Conservation (phyloP, 345 rosid genomes). For the Chamaenerion angustifolium region DNA sequence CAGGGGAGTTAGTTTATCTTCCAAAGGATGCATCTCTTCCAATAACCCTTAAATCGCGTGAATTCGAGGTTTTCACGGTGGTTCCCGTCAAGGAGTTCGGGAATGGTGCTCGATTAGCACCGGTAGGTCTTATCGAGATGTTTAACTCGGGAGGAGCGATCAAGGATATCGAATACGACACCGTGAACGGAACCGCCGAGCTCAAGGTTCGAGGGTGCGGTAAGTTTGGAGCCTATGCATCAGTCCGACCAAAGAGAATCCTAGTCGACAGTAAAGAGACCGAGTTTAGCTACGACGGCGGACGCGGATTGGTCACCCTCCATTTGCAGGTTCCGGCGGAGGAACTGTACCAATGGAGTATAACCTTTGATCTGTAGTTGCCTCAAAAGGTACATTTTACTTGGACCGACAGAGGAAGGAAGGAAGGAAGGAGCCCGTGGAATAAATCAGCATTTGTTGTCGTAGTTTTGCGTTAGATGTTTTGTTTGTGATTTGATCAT, state of each 20-base stretch:
- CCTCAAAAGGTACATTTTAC: too few relatives aligned
- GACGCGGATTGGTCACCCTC: slow-evolving; percentile 27
- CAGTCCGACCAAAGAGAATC: slow-evolving; percentile 26
- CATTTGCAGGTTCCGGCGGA: slow-evolving; percentile 23
- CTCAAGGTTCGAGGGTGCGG: slow-evolving; percentile 40
- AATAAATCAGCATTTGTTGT: too few relatives aligned
- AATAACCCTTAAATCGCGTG: slow-evolving; percentile 37
- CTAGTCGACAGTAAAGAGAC: slow-evolving; percentile 21
- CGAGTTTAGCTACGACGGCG: slow-evolving; percentile 24
- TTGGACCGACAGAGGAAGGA: neutral
- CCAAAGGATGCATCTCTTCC: slow-evolving; percentile 44
- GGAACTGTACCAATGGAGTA: slow-evolving; percentile 45
- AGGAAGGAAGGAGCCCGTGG: too few relatives aligned
- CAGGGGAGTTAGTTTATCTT: slow-evolving; percentile 47
- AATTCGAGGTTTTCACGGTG: slow-evolving; percentile 46
- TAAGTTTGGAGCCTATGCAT: slow-evolving; percentile 34
- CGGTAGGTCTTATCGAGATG: slow-evolving; percentile 41
- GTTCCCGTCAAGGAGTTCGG: slow-evolving; percentile 34
- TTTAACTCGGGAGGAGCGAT: slow-evolving; percentile 55
- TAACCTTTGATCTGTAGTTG: slow-evolving; percentile 14
- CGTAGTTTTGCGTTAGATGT: too few relatives aligned
- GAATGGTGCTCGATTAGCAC: slow-evolving; percentile 26
- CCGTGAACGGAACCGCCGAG: slow-evolving; percentile 7
- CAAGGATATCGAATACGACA: slow-evolving; percentile 24
- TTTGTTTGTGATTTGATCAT: too few relatives aligned